Base-by-base conservation (phyloP, 495 filamentous ascomycete genomes). In the Podospora tetraspora region DNA sequence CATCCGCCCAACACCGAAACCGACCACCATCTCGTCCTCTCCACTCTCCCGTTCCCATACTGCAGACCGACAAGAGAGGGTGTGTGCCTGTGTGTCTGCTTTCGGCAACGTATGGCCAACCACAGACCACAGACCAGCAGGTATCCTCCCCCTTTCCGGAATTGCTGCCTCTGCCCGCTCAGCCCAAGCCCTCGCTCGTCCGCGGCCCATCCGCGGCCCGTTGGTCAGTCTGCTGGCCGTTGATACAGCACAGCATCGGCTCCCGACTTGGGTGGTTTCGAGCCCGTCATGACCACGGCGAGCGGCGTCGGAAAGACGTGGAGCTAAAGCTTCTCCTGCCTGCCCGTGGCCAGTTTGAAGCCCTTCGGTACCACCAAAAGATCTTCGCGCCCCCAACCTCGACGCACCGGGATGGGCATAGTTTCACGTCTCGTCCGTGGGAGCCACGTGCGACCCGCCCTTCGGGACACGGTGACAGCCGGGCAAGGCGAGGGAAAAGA, bases 351-450 rank as follows among this genome's bases (percentile, higher is more conserved):
- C 25, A 32, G 37, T 64, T 43, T 30, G 52, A 60, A 61, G 65
- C 58, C 57, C 65, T 66, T 66, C 65, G 65, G 65, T 66, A 66
- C 65, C 65, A 30, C 25, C 37, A 27, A 56, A 64, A 23, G 27
- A 27, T 61, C 57, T 22, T 32, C 59, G 27, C 57, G 22, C 65
- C 57, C 65, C 57, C 65, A 23, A 37, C 62, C 62, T 64, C 30
- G 57, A 66, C 23, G 32, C 25, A 37, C 27, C 56, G 23, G 32
- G 61, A 64, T 64, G 57, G 34, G 34, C 62, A 60, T 57, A 65
- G 69, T 71, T 71, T 71, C 69, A 71, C 43, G 68, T 23, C 65
- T 43, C 56, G 69, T 71, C 65, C 34, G 69, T 71, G 69, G 66
- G 69, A 71, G 69, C 69, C 57, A 64, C 65, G 69, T 71, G 69